Percentiles rank a stretch among this genome's conserved stretches.
Conservation (phyloP, 306 rosid genomes). For the Quercus gilva region DNA sequence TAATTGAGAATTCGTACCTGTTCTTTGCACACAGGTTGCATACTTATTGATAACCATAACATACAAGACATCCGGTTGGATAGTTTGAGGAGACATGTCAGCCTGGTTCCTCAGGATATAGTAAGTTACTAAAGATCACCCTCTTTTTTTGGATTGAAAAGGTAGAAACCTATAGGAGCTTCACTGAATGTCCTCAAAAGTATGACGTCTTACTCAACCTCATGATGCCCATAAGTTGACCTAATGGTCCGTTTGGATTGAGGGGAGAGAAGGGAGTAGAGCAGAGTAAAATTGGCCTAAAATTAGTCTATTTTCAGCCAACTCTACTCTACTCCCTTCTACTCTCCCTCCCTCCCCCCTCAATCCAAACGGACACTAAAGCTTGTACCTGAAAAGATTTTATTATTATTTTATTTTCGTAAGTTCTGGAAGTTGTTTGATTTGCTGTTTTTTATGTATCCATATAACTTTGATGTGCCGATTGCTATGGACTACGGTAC, state of each 20-base stretch:
- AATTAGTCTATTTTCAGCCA: too few relatives aligned
- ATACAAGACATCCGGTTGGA: slow-evolving; percentile 47
- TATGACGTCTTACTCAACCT: neutral
- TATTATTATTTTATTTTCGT: neutral
- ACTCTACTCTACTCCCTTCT: too few relatives aligned
- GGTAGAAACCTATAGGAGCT: neutral
- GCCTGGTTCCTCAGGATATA: slow-evolving; percentile 86
- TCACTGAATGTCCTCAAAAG: neutral
- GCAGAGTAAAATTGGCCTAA: too few relatives aligned
- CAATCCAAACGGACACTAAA: neutral
- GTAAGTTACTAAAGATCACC: slow-evolving; percentile 42
- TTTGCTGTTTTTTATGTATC: slow-evolving; percentile 1
- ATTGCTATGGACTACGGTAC: neutral
- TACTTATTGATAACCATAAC: slow-evolving; percentile 62
- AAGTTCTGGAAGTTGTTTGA: slow-evolving; percentile 14
- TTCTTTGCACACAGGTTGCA: slow-evolving; percentile 49
- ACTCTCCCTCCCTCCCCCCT: too few relatives aligned
- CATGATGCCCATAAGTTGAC: slow-evolving; percentile 4
- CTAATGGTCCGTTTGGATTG: too few relatives aligned
- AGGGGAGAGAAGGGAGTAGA: too few relatives aligned
- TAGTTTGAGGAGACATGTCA: slow-evolving; percentile 72
- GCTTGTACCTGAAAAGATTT: neutral
- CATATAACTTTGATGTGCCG: neutral
- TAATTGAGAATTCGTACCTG: neutral
- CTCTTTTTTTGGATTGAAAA: neutral